Percentiles rank a stretch among this genome's conserved stretches.
These are phyloP conservation scores for Isoetes taiwanensis DNA, from an alignment of 75 land plant genomes.

Conservation along the genomic window DNA sequence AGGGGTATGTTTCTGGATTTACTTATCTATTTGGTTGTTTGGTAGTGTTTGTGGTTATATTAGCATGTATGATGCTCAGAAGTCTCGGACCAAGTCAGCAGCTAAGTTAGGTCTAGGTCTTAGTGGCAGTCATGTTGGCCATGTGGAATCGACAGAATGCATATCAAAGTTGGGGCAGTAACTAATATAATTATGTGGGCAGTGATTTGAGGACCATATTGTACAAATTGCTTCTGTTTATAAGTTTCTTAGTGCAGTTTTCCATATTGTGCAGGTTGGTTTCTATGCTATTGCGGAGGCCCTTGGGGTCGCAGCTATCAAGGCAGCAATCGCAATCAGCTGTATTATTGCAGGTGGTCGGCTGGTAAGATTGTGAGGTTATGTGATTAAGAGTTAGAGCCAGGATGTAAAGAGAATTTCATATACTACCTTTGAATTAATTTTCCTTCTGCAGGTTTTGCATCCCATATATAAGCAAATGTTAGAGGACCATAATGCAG, in stretches of 20 bases:
- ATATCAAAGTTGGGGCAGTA: no score
- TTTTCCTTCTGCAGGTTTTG: constrained; percentile 43
- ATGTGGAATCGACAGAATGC: no score
- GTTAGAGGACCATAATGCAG: constrained; percentile 96
- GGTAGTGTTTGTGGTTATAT: background rate
- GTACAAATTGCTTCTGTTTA: background rate
- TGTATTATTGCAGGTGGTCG: constrained; percentile 98
- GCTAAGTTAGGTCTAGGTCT: no score
- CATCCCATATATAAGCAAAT: constrained; percentile 94
- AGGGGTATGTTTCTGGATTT: constrained; percentile 50
- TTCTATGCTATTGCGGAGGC: constrained; percentile 98
- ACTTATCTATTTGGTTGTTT: background rate
- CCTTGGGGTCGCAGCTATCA: constrained; percentile 89
- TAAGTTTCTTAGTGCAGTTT: background rate
- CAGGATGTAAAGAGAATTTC: background rate
- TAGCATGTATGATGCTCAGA: background rate
- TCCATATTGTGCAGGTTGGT: constrained; percentile 52
- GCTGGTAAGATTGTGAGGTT: constrained; percentile 39
- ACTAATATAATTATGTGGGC: background rate
- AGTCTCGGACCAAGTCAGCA: no score
- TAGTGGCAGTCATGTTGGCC: no score
- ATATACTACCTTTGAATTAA: background rate
- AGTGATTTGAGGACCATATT: background rate
- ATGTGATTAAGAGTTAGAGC: background rate
- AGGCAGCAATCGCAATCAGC: constrained; percentile 79